phyloP scores from a whole-genome alignment of 257 asterid genomes.

The Catharanthus roseus region DNA sequence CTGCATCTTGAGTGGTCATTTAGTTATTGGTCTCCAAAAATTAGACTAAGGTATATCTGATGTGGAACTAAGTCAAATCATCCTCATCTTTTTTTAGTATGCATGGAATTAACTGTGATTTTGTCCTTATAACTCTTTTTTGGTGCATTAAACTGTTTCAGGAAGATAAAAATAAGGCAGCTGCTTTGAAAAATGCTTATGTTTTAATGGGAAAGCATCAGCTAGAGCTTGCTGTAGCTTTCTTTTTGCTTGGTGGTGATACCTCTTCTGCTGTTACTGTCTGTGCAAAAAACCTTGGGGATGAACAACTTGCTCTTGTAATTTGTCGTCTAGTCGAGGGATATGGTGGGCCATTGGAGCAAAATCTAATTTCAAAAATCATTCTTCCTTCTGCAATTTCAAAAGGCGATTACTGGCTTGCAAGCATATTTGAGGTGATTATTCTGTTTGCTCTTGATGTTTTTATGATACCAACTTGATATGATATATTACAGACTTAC shows the following conservation, averaged over 20 bases:
- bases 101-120: not conserved
- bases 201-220: conserved; percentile 96
- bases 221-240: conserved; percentile 91
- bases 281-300: conserved; percentile 92
- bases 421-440: conserved; percentile 79
- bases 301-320: conserved; percentile 95
- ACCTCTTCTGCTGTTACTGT: conserved; percentile 81
- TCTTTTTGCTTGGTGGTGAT: conserved; percentile 98
- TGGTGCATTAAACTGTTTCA: conserved; percentile 19
- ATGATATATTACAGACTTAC: not conserved
- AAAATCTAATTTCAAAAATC: conserved; percentile 52
- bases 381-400: conserved; percentile 86
- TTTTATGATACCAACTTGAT: conserved; percentile 14
- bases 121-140: not conserved
- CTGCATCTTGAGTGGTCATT: not conserved
- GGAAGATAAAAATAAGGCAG: conserved; percentile 92
- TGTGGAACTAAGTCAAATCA: conserved; percentile 1
- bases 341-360: conserved; percentile 66
- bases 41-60: not conserved
- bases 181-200: conserved; percentile 94
- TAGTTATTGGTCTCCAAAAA: not conserved
- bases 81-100: not conserved
- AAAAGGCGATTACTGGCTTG: conserved; percentile 77
- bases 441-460: conserved; percentile 6
- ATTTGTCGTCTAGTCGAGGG: conserved; percentile 94